A percentile compares a stretch with the other conserved stretches of the same genome.
phyloP scores from a whole-genome alignment of 768 basidiomycete genomes.

The Leccinum sublutescens region DNA sequence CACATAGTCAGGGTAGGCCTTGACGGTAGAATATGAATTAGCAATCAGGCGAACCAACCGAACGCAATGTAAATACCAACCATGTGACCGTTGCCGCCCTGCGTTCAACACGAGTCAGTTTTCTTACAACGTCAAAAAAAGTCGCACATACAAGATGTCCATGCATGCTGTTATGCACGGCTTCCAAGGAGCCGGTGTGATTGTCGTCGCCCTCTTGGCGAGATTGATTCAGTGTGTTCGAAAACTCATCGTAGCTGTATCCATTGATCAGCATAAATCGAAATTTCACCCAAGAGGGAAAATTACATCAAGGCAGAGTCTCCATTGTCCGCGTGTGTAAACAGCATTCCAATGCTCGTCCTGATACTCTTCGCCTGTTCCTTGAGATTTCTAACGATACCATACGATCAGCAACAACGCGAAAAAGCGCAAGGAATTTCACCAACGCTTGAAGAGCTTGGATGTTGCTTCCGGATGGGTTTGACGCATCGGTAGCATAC shows the following conservation, averaged over 20 bases:
- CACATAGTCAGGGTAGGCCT: slow-evolving; percentile 25
- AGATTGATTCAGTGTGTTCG: slow-evolving; percentile 25
- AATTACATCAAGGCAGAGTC: slow-evolving; percentile 13
- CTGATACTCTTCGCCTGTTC: slow-evolving; percentile 11
- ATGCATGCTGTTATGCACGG: slow-evolving; percentile 21
- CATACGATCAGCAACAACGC: background rate
- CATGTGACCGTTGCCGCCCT: slow-evolving; percentile 31
- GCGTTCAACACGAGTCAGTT: background rate
- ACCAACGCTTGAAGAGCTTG: slow-evolving; percentile 19
- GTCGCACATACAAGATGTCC: slow-evolving; percentile 13
- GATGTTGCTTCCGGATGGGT: slow-evolving; percentile 12
- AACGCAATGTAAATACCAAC: slow-evolving; percentile 9
- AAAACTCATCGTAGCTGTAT: slow-evolving; percentile 29
- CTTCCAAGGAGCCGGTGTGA: slow-evolving; percentile 22
- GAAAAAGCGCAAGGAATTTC: background rate
- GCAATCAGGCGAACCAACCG: background rate
- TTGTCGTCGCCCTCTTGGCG: slow-evolving; percentile 9
- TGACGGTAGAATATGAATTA: background rate
- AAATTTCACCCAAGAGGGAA: background rate
- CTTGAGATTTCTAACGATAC: slow-evolving; percentile 16
- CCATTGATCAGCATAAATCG: background rate
- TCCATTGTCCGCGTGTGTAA: slow-evolving; percentile 15
- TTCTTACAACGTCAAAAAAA: background rate
- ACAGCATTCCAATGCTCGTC: slow-evolving; percentile 17
- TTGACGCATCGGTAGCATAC: slow-evolving; percentile 11